Conservation (phyloP, 768 basidiomycete genomes). For the Brasilioporus rufonigricans region DNA sequence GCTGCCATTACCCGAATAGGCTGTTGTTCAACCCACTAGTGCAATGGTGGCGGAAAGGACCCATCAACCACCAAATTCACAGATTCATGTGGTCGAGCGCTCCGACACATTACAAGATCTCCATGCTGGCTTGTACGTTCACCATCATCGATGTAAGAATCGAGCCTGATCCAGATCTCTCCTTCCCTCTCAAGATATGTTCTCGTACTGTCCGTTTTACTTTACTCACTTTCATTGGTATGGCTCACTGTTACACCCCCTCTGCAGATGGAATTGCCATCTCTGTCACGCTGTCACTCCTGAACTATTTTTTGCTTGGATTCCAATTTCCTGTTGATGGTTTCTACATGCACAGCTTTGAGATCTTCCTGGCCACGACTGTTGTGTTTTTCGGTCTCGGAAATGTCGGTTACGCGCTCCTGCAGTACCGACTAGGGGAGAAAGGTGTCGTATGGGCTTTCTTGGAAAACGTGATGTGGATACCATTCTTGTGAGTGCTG, state of each 20-base stretch:
- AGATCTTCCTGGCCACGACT: conserved; percentile 75
- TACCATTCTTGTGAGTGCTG: conserved; percentile 38
- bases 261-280: conserved; percentile 54
- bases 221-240: neutral
- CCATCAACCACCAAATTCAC: conserved; percentile 79
- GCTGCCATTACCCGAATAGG: conserved; percentile 37
- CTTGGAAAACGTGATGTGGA: conserved; percentile 26
- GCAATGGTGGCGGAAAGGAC: conserved; percentile 75
- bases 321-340: conserved; percentile 71
- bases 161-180: neutral
- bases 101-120: conserved; percentile 81
- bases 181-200: conserved; percentile 37
- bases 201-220: conserved; percentile 46
- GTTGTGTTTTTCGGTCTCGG: conserved; percentile 78
- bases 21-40: conserved; percentile 83
- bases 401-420: conserved; percentile 64
- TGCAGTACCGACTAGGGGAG: conserved; percentile 69
- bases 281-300: conserved; percentile 59
- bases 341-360: conserved; percentile 76
- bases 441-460: conserved; percentile 23
- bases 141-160: neutral
- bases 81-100: conserved; percentile 74
- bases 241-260: neutral
- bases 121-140: conserved; percentile 50
- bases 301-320: conserved; percentile 76